Conservation (phyloP, 176 grass and related monocot species). For the Carex littledalei region DNA sequence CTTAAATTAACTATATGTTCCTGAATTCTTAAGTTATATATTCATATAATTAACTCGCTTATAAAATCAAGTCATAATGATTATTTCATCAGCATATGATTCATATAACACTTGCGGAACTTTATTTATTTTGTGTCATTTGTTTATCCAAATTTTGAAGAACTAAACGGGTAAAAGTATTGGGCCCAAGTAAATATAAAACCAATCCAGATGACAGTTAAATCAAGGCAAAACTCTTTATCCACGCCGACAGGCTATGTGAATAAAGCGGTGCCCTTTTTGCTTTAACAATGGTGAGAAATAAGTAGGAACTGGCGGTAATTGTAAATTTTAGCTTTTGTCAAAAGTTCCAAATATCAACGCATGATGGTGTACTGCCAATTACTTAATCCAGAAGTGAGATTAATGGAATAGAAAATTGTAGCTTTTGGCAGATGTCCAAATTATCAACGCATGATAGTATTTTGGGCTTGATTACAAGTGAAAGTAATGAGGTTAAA, state of each 20-base stretch:
- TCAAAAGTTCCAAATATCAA: conserved; percentile 4
- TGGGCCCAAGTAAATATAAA: background rate
- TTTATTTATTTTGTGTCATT: background rate
- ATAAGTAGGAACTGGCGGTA: background rate
- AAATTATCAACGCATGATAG: background rate
- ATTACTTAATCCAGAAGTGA: background rate
- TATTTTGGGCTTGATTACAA: background rate
- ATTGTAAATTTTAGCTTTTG: conserved; percentile 16
- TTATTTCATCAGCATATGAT: background rate
- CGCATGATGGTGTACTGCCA: background rate
- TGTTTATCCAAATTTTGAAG: background rate
- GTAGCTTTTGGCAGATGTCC: background rate
- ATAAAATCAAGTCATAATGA: no score
- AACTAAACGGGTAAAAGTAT: background rate
- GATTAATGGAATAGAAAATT: background rate
- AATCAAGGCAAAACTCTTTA: conserved; percentile 24
- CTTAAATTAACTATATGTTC: no score
- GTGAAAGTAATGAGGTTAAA: background rate
- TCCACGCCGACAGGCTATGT: conserved; percentile 16
- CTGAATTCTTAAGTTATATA: no score
- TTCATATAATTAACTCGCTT: no score
- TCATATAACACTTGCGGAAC: background rate
- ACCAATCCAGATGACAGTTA: conserved; percentile 20
- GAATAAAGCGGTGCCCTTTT: conserved; percentile 19
- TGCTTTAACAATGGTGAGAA: conserved; percentile 1